Conservation (phyloP, 2,329 filamentous ascomycete genomes). For the Hirsutella minnesotensis region DNA sequence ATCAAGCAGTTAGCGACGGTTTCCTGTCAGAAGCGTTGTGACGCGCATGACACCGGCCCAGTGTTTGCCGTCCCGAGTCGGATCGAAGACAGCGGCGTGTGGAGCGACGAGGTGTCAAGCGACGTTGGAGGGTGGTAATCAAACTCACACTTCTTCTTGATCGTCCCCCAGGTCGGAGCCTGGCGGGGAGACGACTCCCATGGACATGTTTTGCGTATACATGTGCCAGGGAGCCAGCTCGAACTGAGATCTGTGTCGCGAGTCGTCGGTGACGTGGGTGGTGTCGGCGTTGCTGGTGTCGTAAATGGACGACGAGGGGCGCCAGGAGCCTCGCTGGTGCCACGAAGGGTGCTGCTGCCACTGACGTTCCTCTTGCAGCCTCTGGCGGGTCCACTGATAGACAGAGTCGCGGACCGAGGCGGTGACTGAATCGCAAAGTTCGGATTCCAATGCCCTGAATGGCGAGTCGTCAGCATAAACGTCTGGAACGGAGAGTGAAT, state of each 20-base stretch:
- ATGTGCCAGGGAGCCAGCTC: conserved; percentile 15
- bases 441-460: conserved; percentile 1
- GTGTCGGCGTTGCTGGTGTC: conserved; percentile 26
- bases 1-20: too few relatives aligned
- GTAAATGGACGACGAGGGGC: conserved; percentile 46
- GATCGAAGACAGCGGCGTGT: too few relatives aligned
- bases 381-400: conserved; percentile 5
- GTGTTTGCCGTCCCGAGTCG: too few relatives aligned
- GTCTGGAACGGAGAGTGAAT: too few relatives aligned
- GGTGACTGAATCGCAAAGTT: conserved; percentile 7
- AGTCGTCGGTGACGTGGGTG: conserved; percentile 8
- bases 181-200: conserved; percentile 40
- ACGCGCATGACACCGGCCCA: too few relatives aligned
- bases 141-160: conserved; percentile 28
- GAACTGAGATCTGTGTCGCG: conserved; percentile 25
- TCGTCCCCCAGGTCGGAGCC: conserved; percentile 36
- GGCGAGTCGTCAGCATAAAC: too few relatives aligned
- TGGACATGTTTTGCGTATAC: conserved; percentile 21
- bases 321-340: conserved; percentile 18
- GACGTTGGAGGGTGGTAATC: not conserved
- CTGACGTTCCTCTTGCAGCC: not conserved
- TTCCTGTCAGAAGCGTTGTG: too few relatives aligned
- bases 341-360: conserved; percentile 2
- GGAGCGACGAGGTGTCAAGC: not conserved
- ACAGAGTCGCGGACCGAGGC: conserved; percentile 17